Percentiles rank a stretch among this genome's conserved stretches.
These are phyloP conservation scores for Fusarium clavum DNA, from an alignment of 2,329 filamentous ascomycete genomes.

Conservation along the genomic window DNA sequence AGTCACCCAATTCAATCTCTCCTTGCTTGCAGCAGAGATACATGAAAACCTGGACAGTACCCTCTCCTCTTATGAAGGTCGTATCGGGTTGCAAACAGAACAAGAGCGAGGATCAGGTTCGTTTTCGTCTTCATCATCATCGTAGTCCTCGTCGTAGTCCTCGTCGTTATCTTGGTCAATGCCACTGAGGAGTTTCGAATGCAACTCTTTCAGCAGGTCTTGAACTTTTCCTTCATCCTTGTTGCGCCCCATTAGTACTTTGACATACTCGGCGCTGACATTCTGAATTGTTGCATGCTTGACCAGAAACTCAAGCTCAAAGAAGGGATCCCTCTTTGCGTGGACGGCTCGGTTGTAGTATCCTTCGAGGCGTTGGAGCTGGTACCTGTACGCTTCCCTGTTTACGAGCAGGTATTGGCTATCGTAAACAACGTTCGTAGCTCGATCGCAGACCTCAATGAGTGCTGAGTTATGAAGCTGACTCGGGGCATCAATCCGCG, in stretches of 20 bases:
- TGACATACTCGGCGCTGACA: neutral
- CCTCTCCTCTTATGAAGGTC: too few species aligned
- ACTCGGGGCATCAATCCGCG: neutral
- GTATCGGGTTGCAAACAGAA: neutral
- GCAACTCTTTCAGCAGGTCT: neutral
- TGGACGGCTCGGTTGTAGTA: accelerated
- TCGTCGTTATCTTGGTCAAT: neutral
- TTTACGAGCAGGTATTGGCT: neutral
- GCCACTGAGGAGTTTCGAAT: neutral
- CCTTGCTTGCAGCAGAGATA: too few species aligned
- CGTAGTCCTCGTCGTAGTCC: neutral
- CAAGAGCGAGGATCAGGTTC: neutral
- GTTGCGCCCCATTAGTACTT: neutral
- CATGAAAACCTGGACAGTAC: too few species aligned
- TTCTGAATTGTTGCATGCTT: slow-evolving; percentile 6
- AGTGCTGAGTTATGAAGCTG: neutral
- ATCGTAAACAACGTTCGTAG: accelerated
- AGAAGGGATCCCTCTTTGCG: neutral
- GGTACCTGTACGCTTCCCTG: accelerated
- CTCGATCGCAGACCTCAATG: neutral
- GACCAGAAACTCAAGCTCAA: slow-evolving; percentile 8
- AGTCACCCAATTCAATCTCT: too few species aligned
- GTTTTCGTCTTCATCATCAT: too few species aligned
- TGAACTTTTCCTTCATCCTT: neutral
- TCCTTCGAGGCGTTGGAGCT: neutral